These are phyloP conservation scores for Blastocladiella emersonii DNA, from an alignment of 371 early-diverging fungal species.

Conservation along the genomic window DNA sequence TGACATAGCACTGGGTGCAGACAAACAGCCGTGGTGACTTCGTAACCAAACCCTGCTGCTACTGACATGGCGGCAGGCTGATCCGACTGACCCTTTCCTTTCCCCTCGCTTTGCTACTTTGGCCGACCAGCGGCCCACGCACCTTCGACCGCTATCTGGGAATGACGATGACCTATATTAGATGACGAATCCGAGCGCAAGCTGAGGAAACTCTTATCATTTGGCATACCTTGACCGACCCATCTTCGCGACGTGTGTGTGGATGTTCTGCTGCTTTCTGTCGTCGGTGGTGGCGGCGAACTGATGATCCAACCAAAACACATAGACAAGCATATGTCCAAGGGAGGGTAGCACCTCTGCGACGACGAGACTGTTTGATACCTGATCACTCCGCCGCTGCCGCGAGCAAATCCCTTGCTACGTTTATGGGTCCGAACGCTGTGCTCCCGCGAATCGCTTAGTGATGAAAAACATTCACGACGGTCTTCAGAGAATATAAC, in stretches of 20 bases:
- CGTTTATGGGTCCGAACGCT: too few relatives aligned
- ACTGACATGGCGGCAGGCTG: not conserved
- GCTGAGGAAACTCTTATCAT: not conserved
- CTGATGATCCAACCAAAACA: not conserved
- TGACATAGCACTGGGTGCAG: not conserved
- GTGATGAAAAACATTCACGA: constrained; percentile 1
- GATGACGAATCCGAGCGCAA: not conserved
- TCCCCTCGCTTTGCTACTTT: not conserved
- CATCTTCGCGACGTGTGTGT: not conserved
- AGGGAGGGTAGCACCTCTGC: not conserved
- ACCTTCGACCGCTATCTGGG: too few relatives aligned
- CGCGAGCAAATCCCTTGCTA: not conserved
- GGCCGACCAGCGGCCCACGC: too few relatives aligned
- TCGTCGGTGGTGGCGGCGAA: not conserved
- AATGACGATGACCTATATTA: not conserved
- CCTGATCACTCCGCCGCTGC: not conserved
- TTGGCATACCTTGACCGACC: not conserved
- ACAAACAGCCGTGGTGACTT: not conserved
- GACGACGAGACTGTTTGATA: not conserved
- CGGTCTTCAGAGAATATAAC: not conserved
- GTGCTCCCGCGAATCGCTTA: not conserved
- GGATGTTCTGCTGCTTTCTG: not conserved
- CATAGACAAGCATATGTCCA: constrained; percentile 1
- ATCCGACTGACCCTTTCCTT: not conserved
- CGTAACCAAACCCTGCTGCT: not conserved